Percentiles rank a stretch among this genome's conserved stretches.
Evolutionary conservation across 768 basidiomycete genomes (phyloP).

Genomic region (Fibroporia radiculosa): DNA sequence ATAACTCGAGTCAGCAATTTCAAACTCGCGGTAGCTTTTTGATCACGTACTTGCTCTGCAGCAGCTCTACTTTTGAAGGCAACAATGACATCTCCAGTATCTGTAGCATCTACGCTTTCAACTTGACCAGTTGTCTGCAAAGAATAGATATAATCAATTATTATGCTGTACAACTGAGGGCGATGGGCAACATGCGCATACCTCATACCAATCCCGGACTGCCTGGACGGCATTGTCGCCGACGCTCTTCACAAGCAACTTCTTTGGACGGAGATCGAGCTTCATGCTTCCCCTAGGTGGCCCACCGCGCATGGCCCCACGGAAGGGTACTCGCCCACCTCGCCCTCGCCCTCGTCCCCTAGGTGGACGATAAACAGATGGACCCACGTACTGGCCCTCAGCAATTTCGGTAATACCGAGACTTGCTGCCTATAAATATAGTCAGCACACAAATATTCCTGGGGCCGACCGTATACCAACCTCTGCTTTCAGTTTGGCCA

Average conservation of each 20-base stretch:
- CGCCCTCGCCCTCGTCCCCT: conserved; percentile 67
- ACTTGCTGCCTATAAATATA: conserved; percentile 51
- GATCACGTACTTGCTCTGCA: conserved; percentile 62
- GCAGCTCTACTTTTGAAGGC: conserved; percentile 63
- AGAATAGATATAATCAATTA: conserved; percentile 10
- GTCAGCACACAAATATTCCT: not conserved
- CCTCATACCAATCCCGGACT: conserved; percentile 81
- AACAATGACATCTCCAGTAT: conserved; percentile 55
- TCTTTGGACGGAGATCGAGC: conserved; percentile 84
- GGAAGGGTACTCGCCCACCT: conserved; percentile 45
- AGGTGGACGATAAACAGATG: conserved; percentile 34
- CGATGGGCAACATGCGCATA: conserved; percentile 23
- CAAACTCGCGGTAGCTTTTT: not conserved
- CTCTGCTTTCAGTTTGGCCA: conserved; percentile 76
- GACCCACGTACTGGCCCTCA: conserved; percentile 26
- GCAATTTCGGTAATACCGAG: conserved; percentile 54
- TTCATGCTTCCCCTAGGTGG: conserved; percentile 71
- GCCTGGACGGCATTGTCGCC: conserved; percentile 46
- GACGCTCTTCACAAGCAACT: conserved; percentile 66
- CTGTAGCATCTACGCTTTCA: conserved; percentile 50
- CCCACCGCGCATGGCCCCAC: conserved; percentile 57
- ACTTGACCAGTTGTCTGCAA: conserved; percentile 60
- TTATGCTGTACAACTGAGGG: not conserved
- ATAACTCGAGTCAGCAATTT: too few relatives aligned
- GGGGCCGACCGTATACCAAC: conserved; percentile 27